Conservation (phyloP, 805 yeast species). For the Brettanomyces sp. region DNA sequence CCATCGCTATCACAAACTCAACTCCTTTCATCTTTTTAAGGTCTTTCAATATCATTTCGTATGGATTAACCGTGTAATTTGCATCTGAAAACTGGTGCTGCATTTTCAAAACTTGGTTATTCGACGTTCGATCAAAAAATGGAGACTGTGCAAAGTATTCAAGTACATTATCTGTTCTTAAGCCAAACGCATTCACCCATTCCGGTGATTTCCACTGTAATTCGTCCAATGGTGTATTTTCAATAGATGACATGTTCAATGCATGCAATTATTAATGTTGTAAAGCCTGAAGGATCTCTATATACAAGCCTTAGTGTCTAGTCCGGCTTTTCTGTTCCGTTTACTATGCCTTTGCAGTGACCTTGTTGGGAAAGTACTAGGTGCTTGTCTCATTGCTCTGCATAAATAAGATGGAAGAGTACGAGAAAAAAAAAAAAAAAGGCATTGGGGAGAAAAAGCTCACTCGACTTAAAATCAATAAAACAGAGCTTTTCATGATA, state of each 20-base stretch:
- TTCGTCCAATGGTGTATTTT: constrained; percentile 55
- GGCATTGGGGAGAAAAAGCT: no score
- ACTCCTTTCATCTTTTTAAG: constrained; percentile 73
- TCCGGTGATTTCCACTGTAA: constrained; percentile 97
- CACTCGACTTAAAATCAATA: no score
- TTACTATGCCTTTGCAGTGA: no score
- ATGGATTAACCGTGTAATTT: constrained; percentile 26
- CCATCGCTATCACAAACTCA: constrained; percentile 69
- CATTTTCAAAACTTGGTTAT: constrained; percentile 92
- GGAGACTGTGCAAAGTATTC: constrained; percentile 94
- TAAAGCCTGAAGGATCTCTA: no score
- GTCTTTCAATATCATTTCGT: constrained; percentile 31
- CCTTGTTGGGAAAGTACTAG: no score
- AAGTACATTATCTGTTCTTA: constrained; percentile 80
- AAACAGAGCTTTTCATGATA: no score
- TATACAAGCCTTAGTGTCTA: no score
- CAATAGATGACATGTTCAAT: constrained; percentile 1
- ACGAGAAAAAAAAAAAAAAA: no score
- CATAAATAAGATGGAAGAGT: no score
- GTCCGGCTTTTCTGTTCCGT: no score
- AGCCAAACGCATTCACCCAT: constrained; percentile 86
- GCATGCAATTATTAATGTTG: no score
- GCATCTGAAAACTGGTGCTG: constrained; percentile 73
- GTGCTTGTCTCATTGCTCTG: no score
- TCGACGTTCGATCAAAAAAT: constrained; percentile 87